Evolutionary conservation across 257 asterid species (phyloP).

Genomic region (Verbascum thapsus): DNA sequence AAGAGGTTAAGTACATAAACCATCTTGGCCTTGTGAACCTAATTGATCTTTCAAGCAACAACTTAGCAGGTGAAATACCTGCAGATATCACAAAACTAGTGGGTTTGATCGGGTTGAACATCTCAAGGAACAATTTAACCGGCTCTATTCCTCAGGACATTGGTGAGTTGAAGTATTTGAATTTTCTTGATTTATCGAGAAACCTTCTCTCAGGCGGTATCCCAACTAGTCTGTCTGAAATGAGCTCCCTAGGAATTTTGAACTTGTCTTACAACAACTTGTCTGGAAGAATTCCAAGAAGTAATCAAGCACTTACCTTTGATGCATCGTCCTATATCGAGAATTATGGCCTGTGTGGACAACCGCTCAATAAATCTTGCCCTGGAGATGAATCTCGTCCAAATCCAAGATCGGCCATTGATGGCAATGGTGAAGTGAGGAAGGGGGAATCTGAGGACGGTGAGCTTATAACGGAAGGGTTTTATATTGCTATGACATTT

Average conservation of each 20-base stretch:
- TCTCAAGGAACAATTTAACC: constrained; percentile 24
- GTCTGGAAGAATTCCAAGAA: constrained; percentile 33
- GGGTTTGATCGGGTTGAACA: constrained; percentile 20
- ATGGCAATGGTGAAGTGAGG: not conserved
- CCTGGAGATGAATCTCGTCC: constrained; percentile 11
- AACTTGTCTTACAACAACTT: constrained; percentile 35
- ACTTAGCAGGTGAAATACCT: constrained; percentile 6
- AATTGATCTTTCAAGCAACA: constrained; percentile 23
- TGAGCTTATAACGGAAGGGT: constrained; percentile 13
- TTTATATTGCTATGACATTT: constrained; percentile 6
- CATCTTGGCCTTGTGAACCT: not conserved
- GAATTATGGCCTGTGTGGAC: constrained; percentile 22
- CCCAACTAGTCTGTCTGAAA: not conserved
- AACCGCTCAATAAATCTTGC: constrained; percentile 25
- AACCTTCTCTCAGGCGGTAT: constrained; percentile 28
- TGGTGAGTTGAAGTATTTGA: constrained; percentile 6
- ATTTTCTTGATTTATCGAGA: constrained; percentile 26
- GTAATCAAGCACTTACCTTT: constrained; percentile 1
- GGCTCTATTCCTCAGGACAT: constrained; percentile 13
- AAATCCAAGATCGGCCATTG: not conserved
- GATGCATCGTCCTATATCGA: constrained; percentile 10
- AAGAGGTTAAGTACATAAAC: not conserved
- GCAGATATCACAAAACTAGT: constrained; percentile 15
- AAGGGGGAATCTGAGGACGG: constrained; percentile 11
- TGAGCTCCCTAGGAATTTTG: constrained; percentile 15